Evolutionary conservation across 148 eudicot genomes (phyloP).

Genomic region (Talinum fruticosum): DNA sequence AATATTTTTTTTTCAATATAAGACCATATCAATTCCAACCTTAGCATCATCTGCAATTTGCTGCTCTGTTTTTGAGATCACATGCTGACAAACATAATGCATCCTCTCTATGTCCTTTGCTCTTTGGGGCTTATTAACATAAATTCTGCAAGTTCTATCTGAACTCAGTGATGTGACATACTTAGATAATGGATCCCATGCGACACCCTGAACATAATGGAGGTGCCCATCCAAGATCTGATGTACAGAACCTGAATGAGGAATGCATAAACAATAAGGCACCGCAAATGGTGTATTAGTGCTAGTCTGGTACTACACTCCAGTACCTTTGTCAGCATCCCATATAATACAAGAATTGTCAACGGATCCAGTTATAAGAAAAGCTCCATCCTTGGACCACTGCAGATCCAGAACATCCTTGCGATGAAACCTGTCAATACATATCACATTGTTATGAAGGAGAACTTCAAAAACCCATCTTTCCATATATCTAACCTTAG

Average conservation of each 20-base stretch:
- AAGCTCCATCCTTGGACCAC: conserved; percentile 90
- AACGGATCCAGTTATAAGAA: conserved; percentile 92
- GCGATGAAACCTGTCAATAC: conserved; percentile 67
- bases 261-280: conserved; percentile 5
- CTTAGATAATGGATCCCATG: conserved; percentile 89
- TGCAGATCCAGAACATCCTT: conserved; percentile 93
- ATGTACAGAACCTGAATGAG: conserved; percentile 65
- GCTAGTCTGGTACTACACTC: neutral
- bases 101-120: conserved; percentile 66
- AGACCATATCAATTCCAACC: conserved; percentile 40
- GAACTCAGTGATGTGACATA: conserved; percentile 90
- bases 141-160: conserved; percentile 85
- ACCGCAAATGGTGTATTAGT: neutral
- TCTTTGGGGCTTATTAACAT: conserved; percentile 72
- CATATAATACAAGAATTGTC: conserved; percentile 97
- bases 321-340: conserved; percentile 80
- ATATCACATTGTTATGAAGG: neutral
- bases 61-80: conserved; percentile 64
- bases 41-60: conserved; percentile 63
- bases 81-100: conserved; percentile 77
- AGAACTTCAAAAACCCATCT: neutral
- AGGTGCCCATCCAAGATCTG: conserved; percentile 91
- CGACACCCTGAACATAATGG: conserved; percentile 98
- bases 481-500: neutral
- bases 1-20: neutral